Conservation (phyloP, 768 basidiomycete species). For the Leucocoprinus birnbaumii region DNA sequence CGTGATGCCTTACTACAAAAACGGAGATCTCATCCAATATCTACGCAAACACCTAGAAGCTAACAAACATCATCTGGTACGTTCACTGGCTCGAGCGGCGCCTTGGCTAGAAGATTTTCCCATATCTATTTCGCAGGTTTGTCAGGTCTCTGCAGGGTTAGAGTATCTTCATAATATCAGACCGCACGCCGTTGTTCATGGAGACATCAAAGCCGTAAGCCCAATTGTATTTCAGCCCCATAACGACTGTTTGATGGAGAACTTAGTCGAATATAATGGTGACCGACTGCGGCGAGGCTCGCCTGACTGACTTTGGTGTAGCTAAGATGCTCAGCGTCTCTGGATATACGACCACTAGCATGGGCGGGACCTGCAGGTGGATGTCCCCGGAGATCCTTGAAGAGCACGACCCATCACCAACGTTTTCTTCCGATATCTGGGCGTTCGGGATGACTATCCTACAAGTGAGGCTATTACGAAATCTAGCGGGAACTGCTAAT, state of each 20-base stretch:
- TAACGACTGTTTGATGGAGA: not conserved
- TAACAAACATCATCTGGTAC: conserved; percentile 10
- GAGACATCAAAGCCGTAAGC: conserved; percentile 35
- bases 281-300: conserved; percentile 25
- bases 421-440: conserved; percentile 30
- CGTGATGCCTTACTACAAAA: conserved; percentile 15
- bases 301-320: conserved; percentile 37
- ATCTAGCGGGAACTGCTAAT: too few relatives aligned
- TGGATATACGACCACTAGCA: conserved; percentile 31
- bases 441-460: conserved; percentile 33
- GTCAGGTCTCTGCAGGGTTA: conserved; percentile 15
- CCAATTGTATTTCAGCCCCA: not conserved
- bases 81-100: too few relatives aligned
- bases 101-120: too few relatives aligned
- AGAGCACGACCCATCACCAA: conserved; percentile 15
- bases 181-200: conserved; percentile 26
- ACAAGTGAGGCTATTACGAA: conserved; percentile 21
- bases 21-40: conserved; percentile 15
- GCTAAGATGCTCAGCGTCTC: conserved; percentile 30
- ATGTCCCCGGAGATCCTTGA: conserved; percentile 34
- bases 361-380: conserved; percentile 33
- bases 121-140: conserved; percentile 1
- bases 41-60: conserved; percentile 10
- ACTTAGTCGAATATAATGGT: conserved; percentile 35
- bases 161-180: conserved; percentile 15